A percentile compares a stretch with the other conserved stretches of the same genome.
Conservation (phyloP, 495 filamentous ascomycete species). For the Aspergillus leporis region DNA sequence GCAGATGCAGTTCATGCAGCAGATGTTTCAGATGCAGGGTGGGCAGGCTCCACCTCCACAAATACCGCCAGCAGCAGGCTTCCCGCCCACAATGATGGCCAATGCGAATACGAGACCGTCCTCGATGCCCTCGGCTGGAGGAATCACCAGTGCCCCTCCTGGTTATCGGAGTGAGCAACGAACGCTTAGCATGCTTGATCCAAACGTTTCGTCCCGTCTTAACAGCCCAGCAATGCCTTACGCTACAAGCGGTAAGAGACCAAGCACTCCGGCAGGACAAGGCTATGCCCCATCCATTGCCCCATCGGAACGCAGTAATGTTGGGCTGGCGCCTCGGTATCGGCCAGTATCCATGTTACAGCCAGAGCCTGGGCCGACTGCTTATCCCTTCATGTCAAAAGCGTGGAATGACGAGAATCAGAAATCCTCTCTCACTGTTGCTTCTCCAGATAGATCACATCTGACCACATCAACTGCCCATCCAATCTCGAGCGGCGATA, state of each 20-base stretch:
- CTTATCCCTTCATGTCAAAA: conserved; percentile 50
- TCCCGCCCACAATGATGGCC: conserved; percentile 15
- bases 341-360: conserved; percentile 71
- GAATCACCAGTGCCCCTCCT: conserved; percentile 19
- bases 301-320: conserved; percentile 90
- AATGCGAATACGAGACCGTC: conserved; percentile 38
- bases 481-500: conserved; percentile 33
- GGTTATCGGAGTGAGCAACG: conserved; percentile 44
- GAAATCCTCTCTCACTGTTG: conserved; percentile 25
- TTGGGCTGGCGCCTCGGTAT: conserved; percentile 89
- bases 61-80: conserved; percentile 17
- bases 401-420: conserved; percentile 51
- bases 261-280: conserved; percentile 31
- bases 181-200: conserved; percentile 81
- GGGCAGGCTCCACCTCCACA: conserved; percentile 28
- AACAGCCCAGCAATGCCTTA: conserved; percentile 36
- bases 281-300: conserved; percentile 78
- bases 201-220: conserved; percentile 60
- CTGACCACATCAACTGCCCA: conserved; percentile 28
- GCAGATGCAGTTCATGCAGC: conserved; percentile 83
- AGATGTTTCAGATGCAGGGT: conserved; percentile 74
- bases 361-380: conserved; percentile 39
- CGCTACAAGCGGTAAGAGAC: conserved; percentile 29
- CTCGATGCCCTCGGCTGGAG: conserved; percentile 41
- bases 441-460: conserved; percentile 23